Evolutionary conservation across 441 rosid genomes (phyloP), one percentile per base, ranked within the genome.

Genomic region (Omphalea diandra): DNA sequence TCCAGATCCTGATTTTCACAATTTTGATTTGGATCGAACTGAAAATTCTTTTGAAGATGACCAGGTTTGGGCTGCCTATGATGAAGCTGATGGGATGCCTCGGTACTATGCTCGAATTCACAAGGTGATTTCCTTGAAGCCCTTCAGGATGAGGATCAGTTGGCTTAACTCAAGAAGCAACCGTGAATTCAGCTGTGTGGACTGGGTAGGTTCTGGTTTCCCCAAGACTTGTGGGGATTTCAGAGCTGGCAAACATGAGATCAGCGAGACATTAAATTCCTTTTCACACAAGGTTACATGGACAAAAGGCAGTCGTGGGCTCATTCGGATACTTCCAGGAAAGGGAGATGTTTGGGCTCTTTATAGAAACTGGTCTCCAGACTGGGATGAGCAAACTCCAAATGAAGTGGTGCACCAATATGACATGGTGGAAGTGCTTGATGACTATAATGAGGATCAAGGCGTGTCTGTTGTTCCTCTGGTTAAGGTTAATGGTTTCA

Each of bases 51-150:
- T 96, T 77, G 79, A 53, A 53, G 93, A 76, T 17, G 86, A 91
- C 71, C 86, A 91, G 79, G 87, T 95, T 53, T 95, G 96, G 99
- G 98, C 97, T 68, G 99, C 92, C 8, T 93, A 95, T 69, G 99
- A 95, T 32, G 84, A 83, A 66, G 86, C 84, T 20, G 97, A 93
- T 76, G 98, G 97, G 61, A 89, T 95, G 98, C 99, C 99, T 53
- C 88, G 98, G 57, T 90, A 78, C 69, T 93, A 93, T 73, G 97
- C 98, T 61, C 86, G 93, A 82, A 85, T 95, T 75, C 94, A 86
- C 35, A 83, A 85, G 73, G 92, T 95, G 67, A 71, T 93, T 5
- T 90, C 97, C 55, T 27, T 75, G 79, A 80, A 79, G 44, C 99
- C 98, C 22, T 90, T 95, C 69, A 87, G 83, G 85, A 70, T 93